A percentile compares a stretch with the other conserved stretches of the same genome.
These are phyloP conservation scores for Houttuynia cordata DNA, from an alignment of 164 flowering plant genomes.

Conservation along the genomic window DNA sequence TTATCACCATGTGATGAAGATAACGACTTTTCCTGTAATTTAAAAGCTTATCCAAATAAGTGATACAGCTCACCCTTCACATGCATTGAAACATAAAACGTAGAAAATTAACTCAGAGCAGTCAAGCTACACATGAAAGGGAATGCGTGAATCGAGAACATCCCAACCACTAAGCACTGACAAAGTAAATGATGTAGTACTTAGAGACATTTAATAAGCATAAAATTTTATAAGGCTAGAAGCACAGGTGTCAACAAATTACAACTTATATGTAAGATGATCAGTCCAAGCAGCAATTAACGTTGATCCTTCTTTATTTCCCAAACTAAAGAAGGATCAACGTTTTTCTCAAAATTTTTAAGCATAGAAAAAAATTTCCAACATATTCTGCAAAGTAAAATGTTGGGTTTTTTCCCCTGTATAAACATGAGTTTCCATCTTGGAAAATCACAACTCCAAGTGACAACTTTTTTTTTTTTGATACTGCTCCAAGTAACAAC, in stretches of 20 bases:
- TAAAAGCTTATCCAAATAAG: conserved; percentile 17
- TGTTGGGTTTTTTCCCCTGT: too few species aligned
- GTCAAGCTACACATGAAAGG: not conserved
- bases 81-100: not conserved
- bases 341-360: too few species aligned
- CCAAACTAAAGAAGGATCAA: too few species aligned
- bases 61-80: conserved; percentile 4
- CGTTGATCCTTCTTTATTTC: too few species aligned
- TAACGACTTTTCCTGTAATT: conserved; percentile 64
- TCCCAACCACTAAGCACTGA: conserved; percentile 1
- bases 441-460: too few species aligned
- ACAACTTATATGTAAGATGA: not conserved
- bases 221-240: not conserved
- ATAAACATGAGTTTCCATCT: too few species aligned
- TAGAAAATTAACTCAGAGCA: not conserved
- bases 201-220: too few species aligned
- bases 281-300: not conserved
- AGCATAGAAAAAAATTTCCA: too few species aligned
- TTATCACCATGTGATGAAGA: conserved; percentile 39
- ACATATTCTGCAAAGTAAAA: too few species aligned
- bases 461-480: too few species aligned
- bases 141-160: not conserved
- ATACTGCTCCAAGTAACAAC: too few species aligned
- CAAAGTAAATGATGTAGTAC: not conserved
- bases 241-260: not conserved